Conservation (phyloP, 495 filamentous ascomycete genomes). For the Rostrohypoxylon terebratum region DNA sequence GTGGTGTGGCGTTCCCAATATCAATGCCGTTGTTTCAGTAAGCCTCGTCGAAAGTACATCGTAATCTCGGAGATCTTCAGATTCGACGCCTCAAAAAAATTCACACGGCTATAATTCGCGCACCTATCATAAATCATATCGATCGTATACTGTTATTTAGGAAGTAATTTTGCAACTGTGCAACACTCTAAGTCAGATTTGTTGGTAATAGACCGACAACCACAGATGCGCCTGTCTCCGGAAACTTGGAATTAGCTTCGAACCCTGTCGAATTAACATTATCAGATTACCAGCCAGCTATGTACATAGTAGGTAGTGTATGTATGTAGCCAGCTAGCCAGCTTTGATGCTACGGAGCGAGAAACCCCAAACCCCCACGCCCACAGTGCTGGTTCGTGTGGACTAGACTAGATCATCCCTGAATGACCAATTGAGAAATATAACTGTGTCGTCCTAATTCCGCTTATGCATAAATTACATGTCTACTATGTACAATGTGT, state of each 20-base stretch:
- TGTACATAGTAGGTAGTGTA: too few relatives aligned
- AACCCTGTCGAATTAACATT: conserved; percentile 23
- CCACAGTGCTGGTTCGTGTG: conserved; percentile 3
- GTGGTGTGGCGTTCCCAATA: background rate
- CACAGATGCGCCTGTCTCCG: conserved; percentile 1
- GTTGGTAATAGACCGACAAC: conserved; percentile 10
- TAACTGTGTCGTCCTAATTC: background rate
- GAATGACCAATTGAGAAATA: conserved; percentile 18
- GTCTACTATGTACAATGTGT: background rate
- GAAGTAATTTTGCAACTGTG: background rate
- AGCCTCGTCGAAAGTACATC: conserved; percentile 24
- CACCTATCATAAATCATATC: conserved; percentile 8
- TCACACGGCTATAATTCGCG: conserved; percentile 33
- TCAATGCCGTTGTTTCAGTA: conserved; percentile 4
- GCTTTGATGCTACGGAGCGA: background rate
- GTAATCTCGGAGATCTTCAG: conserved; percentile 37
- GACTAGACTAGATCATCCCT: conserved; percentile 5
- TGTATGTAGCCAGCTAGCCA: conserved; percentile 12
- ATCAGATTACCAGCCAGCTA: conserved; percentile 34
- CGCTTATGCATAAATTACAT: conserved; percentile 3
- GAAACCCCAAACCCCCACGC: conserved; percentile 29
- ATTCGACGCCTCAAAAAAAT: background rate
- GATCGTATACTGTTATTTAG: background rate
- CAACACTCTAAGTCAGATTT: conserved; percentile 1
- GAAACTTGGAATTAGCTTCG: conserved; percentile 35